Percentiles rank a stretch among this genome's conserved stretches.
phyloP scores from a whole-genome alignment of 768 basidiomycete genomes.

The Suillus fuscotomentosus region DNA sequence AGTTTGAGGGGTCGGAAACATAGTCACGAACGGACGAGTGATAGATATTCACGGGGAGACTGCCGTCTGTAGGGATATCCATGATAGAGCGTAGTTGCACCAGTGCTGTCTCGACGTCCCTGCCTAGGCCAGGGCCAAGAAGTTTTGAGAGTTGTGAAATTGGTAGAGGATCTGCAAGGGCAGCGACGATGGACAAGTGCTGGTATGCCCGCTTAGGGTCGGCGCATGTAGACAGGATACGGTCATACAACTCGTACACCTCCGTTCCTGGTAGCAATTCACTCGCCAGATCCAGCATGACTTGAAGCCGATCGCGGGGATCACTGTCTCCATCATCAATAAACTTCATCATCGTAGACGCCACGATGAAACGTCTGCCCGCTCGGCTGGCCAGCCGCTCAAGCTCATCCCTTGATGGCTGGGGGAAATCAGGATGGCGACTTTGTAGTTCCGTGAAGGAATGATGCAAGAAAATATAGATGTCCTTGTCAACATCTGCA shows the following conservation, averaged over 20 bases:
- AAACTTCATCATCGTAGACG: slow-evolving; percentile 1
- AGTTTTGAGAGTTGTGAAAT: background rate
- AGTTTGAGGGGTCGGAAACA: background rate
- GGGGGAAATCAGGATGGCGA: background rate
- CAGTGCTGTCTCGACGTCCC: background rate
- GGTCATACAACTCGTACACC: background rate
- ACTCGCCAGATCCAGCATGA: background rate
- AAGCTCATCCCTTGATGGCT: background rate
- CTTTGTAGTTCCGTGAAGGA: background rate
- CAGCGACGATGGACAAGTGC: background rate
- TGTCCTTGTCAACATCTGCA: background rate
- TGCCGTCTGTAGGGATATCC: background rate
- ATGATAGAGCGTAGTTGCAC: background rate
- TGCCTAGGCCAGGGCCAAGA: background rate
- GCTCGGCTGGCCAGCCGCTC: background rate
- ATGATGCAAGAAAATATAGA: background rate
- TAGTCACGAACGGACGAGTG: background rate
- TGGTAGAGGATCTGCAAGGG: background rate
- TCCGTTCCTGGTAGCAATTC: background rate
- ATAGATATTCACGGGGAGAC: background rate
- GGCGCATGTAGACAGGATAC: background rate
- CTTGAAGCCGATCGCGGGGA: background rate
- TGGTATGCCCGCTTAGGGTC: background rate
- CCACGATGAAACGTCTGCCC: background rate
- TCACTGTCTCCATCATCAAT: background rate